Percentiles rank a stretch among this genome's conserved stretches.
These are phyloP conservation scores for Curvularia sp. DNA, from an alignment of 2,329 filamentous ascomycete genomes.

Conservation along the genomic window DNA sequence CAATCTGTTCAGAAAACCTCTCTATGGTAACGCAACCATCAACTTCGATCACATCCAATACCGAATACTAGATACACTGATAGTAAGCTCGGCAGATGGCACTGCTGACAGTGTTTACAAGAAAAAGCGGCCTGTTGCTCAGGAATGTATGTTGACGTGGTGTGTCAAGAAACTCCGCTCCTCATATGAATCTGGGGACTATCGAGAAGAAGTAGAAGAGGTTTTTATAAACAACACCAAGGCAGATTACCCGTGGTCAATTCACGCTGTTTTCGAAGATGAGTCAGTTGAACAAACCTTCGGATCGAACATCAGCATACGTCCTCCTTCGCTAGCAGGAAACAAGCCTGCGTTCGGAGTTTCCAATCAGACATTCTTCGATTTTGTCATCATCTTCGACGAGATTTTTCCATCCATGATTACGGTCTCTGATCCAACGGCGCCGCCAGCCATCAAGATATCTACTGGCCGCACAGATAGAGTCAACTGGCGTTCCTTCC, in stretches of 20 bases:
- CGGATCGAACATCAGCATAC: constrained; percentile 13
- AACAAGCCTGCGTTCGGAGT: constrained; percentile 14
- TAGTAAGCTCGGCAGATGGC: constrained; percentile 20
- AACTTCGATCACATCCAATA: constrained; percentile 26
- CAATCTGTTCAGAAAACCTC: constrained; percentile 1
- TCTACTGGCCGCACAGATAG: neutral
- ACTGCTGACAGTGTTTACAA: constrained; percentile 17
- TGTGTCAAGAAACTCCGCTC: constrained; percentile 36
- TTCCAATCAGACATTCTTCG: constrained; percentile 6
- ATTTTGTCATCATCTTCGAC: constrained; percentile 5
- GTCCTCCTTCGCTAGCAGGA: constrained; percentile 2
- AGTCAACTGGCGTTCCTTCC: neutral
- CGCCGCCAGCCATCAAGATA: constrained; percentile 3
- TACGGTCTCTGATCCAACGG: neutral
- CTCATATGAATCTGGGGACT: constrained; percentile 20
- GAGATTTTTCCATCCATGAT: constrained; percentile 22
- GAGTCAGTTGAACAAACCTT: neutral
- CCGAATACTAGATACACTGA: constrained; percentile 21
- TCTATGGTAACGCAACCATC: constrained; percentile 28
- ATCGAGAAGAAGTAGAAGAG: constrained; percentile 24
- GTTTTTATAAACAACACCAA: constrained; percentile 8
- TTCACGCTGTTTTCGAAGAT: neutral
- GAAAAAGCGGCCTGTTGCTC: constrained; percentile 18
- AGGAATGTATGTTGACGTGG: constrained; percentile 36
- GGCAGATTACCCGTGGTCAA: constrained; percentile 9